Evolutionary conservation across 345 rosid genomes (phyloP), one percentile per base, ranked within the genome.

Genomic region (Populus deltoides): DNA sequence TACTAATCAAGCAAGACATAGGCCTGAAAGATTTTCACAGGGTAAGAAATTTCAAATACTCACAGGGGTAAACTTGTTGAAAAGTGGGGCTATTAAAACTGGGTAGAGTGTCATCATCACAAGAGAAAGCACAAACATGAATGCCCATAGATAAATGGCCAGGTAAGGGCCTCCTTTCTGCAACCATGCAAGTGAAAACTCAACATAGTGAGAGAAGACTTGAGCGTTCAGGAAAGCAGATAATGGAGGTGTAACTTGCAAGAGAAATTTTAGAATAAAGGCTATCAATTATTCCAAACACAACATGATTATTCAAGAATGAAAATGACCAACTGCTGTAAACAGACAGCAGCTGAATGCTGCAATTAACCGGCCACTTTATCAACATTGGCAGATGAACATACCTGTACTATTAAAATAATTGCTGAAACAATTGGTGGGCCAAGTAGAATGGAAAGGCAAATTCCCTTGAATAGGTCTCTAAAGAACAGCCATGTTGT

Each of bases 111-210:
- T 93, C 97, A 97, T 94, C 99, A 97, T 94, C 79, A 91, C 97
- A 66, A 97, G 92, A 22, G 97, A 97, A 77, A 94, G 87, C 78
- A 89, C 93, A 81, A 97, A 92, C 95, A 92, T 97, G 83, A 97
- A 97, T 73, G 87, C 97, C 99, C 99, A 97, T 18, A 97, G 94
- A 81, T 94, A 97, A 82, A 97, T 92, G 81, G 99, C 98, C 81
- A 97, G 86, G 85, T 97, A 97, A 79, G 97, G 98, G 81, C 99
- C 99, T 80, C 99, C 99, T 87, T 97, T 97, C 98, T 97, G 96
- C 81, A 80, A 82, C 71, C 75, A 72, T 5, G 35, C 41, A 75
- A 76, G 76, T 62, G 49, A 79, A 74, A 53, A 81, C n/a, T 77
- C 72, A 78, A 17, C 68, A 73, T 24, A 16, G 4, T 33, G 18